Base-by-base conservation (phyloP, 2,329 filamentous ascomycete species). In the Fusarium pseudograminearum region DNA sequence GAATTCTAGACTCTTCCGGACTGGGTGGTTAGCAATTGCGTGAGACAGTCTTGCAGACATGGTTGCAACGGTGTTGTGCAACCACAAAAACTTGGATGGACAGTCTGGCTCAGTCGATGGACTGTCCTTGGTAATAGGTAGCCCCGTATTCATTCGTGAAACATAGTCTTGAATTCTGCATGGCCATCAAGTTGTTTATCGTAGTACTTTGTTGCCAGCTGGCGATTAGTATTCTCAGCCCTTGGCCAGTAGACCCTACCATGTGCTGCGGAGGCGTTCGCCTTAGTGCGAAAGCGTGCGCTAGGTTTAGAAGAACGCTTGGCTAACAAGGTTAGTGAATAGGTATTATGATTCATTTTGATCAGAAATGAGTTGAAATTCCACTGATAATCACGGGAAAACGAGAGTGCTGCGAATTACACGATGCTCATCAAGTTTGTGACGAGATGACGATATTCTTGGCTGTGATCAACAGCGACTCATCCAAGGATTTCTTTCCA, bases 181-280 rank as follows among this genome's bases (percentile, higher is more conserved):
- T 41, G 28, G 42, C 14, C n/a, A 41, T 24, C 30, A 30, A 28
- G 22, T 28, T 47, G 10, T 18, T 48, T 33, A 41, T 47, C 18
- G 20, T 46, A 10, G 28, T 50, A 36, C 46, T 65, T 22, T 65
- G 24, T 61, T 42, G 54, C 45, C 45, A 38, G 26, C 38, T 45
- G 45, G 54, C 22, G 48, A 36, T 24, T 63, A 44, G 42, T 51
- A 52, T 55, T 44, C 65, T 57, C 56, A 47, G 26, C 47, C 40
- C 22, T 57, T 56, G 50, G 53, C 69, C 70, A 74, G 72, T 74
- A 57, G 53, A 60, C 45, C 53, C 52, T 41, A 46, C 64, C 65
- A 67, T 62, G 61, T 73, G 70, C 44, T 42, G 26, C 24, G 57
- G 61, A 72, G 72, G 69, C 40, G 72, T 74, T 74, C 63, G 68